These are phyloP conservation scores for Phaeoacremonium minimum DNA, from an alignment of 2,329 filamentous ascomycete species.

Conservation along the genomic window DNA sequence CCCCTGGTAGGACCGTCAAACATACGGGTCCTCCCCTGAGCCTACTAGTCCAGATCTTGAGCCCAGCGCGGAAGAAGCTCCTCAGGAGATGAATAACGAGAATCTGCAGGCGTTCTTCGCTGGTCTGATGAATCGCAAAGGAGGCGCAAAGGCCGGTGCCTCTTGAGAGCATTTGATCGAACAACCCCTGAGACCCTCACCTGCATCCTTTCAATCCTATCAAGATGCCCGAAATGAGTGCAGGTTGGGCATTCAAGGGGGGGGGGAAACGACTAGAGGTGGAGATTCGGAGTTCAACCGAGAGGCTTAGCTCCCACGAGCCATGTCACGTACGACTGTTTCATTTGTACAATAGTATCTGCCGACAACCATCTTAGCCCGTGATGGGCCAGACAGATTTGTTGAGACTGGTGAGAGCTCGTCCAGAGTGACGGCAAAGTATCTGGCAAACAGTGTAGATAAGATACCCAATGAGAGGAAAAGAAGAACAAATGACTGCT, in stretches of 20 bases:
- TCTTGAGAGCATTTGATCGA: too few relatives aligned
- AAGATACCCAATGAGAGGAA: neutral
- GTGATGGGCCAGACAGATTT: neutral
- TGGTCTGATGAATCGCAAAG: constrained; percentile 50
- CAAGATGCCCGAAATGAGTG: neutral
- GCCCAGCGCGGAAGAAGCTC: constrained; percentile 26
- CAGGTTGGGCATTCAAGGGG: too few relatives aligned
- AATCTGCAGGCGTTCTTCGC: constrained; percentile 57
- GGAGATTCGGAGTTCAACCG: neutral
- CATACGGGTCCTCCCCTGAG: constrained; percentile 42
- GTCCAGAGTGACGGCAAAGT: neutral
- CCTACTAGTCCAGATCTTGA: constrained; percentile 29
- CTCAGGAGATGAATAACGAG: constrained; percentile 46
- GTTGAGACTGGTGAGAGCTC: neutral
- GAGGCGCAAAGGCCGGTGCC: constrained; percentile 11
- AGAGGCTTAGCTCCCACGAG: constrained; percentile 5
- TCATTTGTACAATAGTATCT: neutral
- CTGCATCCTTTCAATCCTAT: neutral
- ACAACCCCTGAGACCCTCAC: too few relatives aligned
- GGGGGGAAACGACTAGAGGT: too few relatives aligned
- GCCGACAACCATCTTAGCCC: neutral
- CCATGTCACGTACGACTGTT: constrained; percentile 6
- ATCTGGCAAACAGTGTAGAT: neutral
- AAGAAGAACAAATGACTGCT: too few relatives aligned
- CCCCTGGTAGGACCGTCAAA: constrained; percentile 50